These are phyloP conservation scores for Lonicera japonica DNA, from an alignment of 129 eudicot species.

Conservation along the genomic window DNA sequence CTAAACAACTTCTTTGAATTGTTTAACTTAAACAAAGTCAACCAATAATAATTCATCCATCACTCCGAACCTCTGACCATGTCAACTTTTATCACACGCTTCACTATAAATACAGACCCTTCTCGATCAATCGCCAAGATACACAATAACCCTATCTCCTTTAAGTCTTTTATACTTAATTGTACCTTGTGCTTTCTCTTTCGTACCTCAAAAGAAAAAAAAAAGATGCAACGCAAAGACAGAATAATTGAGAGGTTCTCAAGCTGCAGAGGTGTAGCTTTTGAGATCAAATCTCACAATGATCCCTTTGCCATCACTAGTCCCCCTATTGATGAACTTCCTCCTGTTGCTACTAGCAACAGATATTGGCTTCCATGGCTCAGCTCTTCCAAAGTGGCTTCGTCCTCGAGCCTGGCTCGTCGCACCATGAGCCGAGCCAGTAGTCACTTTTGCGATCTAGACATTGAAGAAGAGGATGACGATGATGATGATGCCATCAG, in stretches of 20 bases:
- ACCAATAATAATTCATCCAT: no score
- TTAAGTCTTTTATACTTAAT: neutral
- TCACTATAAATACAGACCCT: neutral
- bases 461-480: constrained; percentile 27
- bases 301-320: constrained; percentile 41
- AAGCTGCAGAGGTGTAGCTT: constrained; percentile 69
- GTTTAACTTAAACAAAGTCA: no score
- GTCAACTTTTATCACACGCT: neutral
- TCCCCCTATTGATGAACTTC: constrained; percentile 24
- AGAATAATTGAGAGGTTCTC: constrained; percentile 34
- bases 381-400: constrained; percentile 27
- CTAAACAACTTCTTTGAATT: no score
- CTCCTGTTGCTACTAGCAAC: constrained; percentile 11
- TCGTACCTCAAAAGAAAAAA: neutral
- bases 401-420: constrained; percentile 21
- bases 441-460: constrained; percentile 69
- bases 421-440: constrained; percentile 45
- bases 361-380: constrained; percentile 50
- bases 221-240: constrained; percentile 12
- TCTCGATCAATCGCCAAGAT: neutral
- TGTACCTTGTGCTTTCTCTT: neutral
- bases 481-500: constrained; percentile 21
- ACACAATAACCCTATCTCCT: neutral
- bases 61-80: no score
- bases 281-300: constrained; percentile 56